A percentile compares a stretch with the other conserved stretches of the same genome.
Evolutionary conservation across 202 grass and related monocot species (phyloP).

Genomic region (Schoenoplectus triqueter): DNA sequence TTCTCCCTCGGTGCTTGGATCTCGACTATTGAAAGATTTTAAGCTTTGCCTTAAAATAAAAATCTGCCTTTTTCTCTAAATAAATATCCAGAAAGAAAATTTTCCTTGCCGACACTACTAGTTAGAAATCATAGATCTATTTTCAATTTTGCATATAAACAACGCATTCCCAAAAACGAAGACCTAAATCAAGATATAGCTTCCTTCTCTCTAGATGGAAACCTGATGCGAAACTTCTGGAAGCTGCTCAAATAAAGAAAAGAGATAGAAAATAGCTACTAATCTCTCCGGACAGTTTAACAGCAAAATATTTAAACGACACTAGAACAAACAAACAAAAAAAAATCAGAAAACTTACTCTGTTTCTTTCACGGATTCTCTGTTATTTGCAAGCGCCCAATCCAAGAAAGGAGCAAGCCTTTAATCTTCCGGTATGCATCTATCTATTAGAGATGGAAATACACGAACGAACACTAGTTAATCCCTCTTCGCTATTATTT

Average conservation of each 20-base stretch:
- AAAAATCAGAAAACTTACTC: constrained; percentile 24
- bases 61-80: no score
- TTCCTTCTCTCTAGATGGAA: background rate
- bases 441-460: background rate
- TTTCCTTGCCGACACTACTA: background rate
- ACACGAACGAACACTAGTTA: background rate
- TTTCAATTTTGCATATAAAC: background rate
- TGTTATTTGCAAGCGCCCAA: background rate
- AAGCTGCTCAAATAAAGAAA: background rate
- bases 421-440: background rate
- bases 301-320: background rate
- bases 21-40: constrained; percentile 8
- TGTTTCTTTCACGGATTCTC: constrained; percentile 21
- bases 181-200: background rate
- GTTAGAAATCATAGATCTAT: constrained; percentile 30
- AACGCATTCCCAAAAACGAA: constrained; percentile 6
- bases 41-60: constrained; percentile 7
- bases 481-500: constrained; percentile 2
- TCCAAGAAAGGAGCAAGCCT: background rate
- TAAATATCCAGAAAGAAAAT: background rate
- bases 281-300: background rate
- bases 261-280: background rate
- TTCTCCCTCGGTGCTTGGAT: constrained; percentile 3
- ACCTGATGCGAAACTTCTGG: background rate
- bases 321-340: background rate